Base-by-base conservation (phyloP, 345 rosid species). In the Heritiera littoralis region DNA sequence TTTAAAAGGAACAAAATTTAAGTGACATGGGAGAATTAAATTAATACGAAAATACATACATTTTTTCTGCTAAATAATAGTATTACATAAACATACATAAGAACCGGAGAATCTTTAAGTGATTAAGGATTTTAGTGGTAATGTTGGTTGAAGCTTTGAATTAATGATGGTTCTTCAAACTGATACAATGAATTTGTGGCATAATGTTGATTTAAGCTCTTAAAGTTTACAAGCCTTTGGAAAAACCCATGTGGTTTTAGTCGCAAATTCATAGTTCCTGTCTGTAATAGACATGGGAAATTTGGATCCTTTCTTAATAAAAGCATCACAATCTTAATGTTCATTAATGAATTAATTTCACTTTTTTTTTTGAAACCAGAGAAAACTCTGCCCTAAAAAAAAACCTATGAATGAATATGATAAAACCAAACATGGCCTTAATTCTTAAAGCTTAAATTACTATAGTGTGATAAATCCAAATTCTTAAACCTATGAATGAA, bases 121-220 rank as follows among this genome's bases (percentile, higher is more conserved):
- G 43, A 71, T 71, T 71, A 71, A 13, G 15, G 20, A 6, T 32
- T 28, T 70, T 70, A 70, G 74, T 70, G 74, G 55, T 6, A 28
- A 23, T 13, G 58, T 70, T 28, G 74, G 58, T 69, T 23, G 74
- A 48, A 69, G 55, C 41, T 28, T 28, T 30, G 40, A 43, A 49
- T 28, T 70, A 49, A 70, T 70, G 74, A 49, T 71, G 13, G 59
- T 49, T 49, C 59, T 71, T 71, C 20, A 49, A 51, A 49, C 15
- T 13, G 60, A 49, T 71, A 41, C 43, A 71, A 71, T 43, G 75
- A 49, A 71, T 71, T 43, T 71, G 59, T 49, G 43, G 15, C 75
- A 28, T 49, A 28, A 30, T 71, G 59, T 71, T 15, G 43, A 49
- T 28, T 60, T 23, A 28, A 60, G 23, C 35, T 9, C 54, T 1